A percentile compares a stretch with the other conserved stretches of the same genome.
These are phyloP conservation scores for Pythium biforme DNA, from an alignment of 352 stramenopile genomes.

Conservation along the genomic window DNA sequence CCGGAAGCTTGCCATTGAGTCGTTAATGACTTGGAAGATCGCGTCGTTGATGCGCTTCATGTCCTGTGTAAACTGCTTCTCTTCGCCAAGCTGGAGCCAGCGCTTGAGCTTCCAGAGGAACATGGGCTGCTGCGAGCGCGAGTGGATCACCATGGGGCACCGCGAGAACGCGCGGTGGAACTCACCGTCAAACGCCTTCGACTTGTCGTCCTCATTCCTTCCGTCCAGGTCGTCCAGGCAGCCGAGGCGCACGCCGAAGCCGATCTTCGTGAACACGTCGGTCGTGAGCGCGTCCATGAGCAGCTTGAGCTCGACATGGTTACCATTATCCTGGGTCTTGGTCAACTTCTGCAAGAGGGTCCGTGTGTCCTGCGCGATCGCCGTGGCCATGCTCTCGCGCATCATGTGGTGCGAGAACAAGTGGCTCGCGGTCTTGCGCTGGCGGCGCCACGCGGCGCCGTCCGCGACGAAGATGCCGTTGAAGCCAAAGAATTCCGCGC, in stretches of 20 bases:
- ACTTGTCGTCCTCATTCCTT: not conserved
- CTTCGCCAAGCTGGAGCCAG: slow-evolving; percentile 24
- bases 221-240: slow-evolving; percentile 36
- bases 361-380: slow-evolving; percentile 42
- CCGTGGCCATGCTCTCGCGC: slow-evolving; percentile 47
- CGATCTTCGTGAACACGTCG: slow-evolving; percentile 74
- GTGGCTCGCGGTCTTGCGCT: slow-evolving; percentile 86
- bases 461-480: slow-evolving; percentile 72
- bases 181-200: slow-evolving; percentile 21
- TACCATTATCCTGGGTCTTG: slow-evolving; percentile 2
- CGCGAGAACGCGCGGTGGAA: slow-evolving; percentile 30
- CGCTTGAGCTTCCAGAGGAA: slow-evolving; percentile 31
- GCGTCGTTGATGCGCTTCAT: slow-evolving; percentile 29
- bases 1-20: slow-evolving; percentile 19
- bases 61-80: slow-evolving; percentile 27
- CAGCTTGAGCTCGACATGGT: slow-evolving; percentile 44
- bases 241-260: slow-evolving; percentile 62
- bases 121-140: slow-evolving; percentile 27
- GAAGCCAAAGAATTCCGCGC: slow-evolving; percentile 66
- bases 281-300: slow-evolving; percentile 59
- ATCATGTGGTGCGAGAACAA: slow-evolving; percentile 81
- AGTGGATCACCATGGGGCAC: slow-evolving; percentile 25
- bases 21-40: slow-evolving; percentile 30
- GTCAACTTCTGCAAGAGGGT: slow-evolving; percentile 37
- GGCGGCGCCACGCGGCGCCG: slow-evolving; percentile 60